These are phyloP conservation scores for Rhododendron henanense DNA, from an alignment of 148 eudicot species.

Conservation along the genomic window DNA sequence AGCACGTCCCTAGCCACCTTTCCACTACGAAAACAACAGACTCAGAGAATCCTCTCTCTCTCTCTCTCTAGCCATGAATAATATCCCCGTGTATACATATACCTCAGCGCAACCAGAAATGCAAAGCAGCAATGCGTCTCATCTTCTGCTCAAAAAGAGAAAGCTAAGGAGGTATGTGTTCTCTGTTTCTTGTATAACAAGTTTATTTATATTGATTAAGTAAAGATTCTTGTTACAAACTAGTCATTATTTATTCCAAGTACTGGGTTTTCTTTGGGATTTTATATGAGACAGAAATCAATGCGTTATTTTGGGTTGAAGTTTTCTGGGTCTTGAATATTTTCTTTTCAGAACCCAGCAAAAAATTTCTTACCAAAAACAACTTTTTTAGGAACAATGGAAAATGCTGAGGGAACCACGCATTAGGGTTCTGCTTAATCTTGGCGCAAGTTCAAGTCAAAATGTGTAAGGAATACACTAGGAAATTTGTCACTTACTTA, in stretches of 20 bases:
- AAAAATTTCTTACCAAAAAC: no score
- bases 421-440: neutral
- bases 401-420: neutral
- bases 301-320: neutral
- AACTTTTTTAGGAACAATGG: no score
- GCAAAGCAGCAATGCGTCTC: neutral
- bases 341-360: neutral
- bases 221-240: no score
- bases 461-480: neutral
- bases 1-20: no score
- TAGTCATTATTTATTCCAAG: no score
- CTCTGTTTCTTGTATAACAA: neutral
- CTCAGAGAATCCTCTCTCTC: no score
- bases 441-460: neutral
- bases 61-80: no score
- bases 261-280: no score
- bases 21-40: no score
- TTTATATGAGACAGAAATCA: neutral
- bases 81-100: neutral
- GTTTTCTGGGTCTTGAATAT: neutral
- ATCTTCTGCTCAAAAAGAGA: neutral
- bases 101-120: neutral
- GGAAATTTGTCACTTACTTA: neutral
- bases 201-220: no score
- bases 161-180: neutral